Conservation (phyloP, 495 filamentous ascomycete species). For the Xylona heveae region DNA sequence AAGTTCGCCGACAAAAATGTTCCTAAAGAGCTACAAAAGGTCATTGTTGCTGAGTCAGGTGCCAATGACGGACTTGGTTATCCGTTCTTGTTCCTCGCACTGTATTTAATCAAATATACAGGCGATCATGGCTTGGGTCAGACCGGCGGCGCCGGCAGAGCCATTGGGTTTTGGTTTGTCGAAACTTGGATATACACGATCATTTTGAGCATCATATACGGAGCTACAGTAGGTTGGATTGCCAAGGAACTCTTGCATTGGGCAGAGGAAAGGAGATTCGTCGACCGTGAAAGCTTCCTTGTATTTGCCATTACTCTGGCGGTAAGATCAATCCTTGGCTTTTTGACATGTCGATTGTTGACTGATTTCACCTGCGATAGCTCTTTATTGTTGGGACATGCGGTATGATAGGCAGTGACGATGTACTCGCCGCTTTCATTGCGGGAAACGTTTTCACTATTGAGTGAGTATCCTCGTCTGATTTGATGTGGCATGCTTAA, state of each 20-base stretch:
- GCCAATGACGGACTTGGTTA: conserved; percentile 91
- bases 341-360: conserved; percentile 3
- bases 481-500: background rate
- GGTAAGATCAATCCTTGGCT: conserved; percentile 21
- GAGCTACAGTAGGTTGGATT: conserved; percentile 53
- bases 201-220: conserved; percentile 58
- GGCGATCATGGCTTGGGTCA: conserved; percentile 33
- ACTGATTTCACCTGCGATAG: conserved; percentile 7
- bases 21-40: conserved; percentile 57
- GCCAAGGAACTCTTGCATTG: conserved; percentile 66
- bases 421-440: conserved; percentile 83
- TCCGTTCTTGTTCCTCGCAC: conserved; percentile 67
- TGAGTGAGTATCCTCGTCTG: conserved; percentile 27
- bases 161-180: conserved; percentile 66
- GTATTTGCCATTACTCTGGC: conserved; percentile 75
- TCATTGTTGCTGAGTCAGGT: conserved; percentile 79
- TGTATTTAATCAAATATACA: conserved; percentile 65
- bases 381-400: conserved; percentile 74
- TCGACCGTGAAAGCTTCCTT: conserved; percentile 78
- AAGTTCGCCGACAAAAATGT: conserved; percentile 85
- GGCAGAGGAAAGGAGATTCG: conserved; percentile 59
- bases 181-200: conserved; percentile 80
- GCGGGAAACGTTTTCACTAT: conserved; percentile 82
- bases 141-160: conserved; percentile 35
- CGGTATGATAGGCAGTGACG: conserved; percentile 79